Evolutionary conservation across 2,329 filamentous ascomycete genomes (phyloP).

Genomic region (Aspergillus hortae): DNA sequence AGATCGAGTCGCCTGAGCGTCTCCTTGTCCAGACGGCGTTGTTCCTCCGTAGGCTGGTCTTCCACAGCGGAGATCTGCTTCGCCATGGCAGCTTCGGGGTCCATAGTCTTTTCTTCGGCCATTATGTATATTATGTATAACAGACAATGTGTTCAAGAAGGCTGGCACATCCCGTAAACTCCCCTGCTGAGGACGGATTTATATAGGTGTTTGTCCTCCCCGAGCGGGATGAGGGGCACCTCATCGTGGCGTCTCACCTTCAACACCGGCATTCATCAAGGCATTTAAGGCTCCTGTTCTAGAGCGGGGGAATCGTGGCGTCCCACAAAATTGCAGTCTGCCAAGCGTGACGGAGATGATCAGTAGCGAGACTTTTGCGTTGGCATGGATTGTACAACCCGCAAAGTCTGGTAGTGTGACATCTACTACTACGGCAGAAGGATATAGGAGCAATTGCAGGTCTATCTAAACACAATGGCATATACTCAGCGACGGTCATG

Average conservation of each 20-base stretch:
- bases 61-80: conserved; percentile 7
- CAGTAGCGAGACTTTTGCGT: neutral
- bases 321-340: neutral
- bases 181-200: neutral
- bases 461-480: too few relatives aligned
- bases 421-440: too few relatives aligned
- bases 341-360: neutral
- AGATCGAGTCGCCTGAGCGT: conserved; percentile 10
- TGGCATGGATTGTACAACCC: too few relatives aligned
- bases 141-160: neutral
- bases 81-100: conserved; percentile 3
- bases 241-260: neutral
- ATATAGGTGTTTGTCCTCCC: neutral
- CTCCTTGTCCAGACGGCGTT: conserved; percentile 8
- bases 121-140: neutral
- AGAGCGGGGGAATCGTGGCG: neutral
- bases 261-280: neutral
- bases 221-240: neutral
- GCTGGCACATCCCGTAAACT: neutral
- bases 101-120: conserved; percentile 2
- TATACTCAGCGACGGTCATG: neutral
- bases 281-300: neutral
- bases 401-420: too few relatives aligned
- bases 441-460: too few relatives aligned
- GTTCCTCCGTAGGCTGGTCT: conserved; percentile 4